phyloP scores from a whole-genome alignment of 1,284 basidiomycete genomes.

The Pseudozyma tsukubaensis region DNA sequence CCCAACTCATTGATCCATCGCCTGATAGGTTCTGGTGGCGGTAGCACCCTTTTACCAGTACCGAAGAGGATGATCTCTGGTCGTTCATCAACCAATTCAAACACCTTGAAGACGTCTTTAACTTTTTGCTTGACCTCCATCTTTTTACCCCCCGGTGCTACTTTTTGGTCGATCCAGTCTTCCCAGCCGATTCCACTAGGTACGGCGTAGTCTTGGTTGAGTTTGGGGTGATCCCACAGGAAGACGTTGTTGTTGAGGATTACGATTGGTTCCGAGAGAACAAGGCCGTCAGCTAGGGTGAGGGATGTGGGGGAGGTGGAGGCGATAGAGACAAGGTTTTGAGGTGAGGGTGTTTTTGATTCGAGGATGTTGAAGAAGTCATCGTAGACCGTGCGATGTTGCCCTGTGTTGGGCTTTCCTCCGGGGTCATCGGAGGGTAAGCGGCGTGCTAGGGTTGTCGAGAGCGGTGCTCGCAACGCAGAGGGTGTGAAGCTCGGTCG shows the following conservation, averaged over 20 bases:
- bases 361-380: slow-evolving; percentile 61
- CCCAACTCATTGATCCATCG: slow-evolving; percentile 81
- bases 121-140: slow-evolving; percentile 27
- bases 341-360: slow-evolving; percentile 10
- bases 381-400: slow-evolving; percentile 59
- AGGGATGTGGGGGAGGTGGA: slow-evolving; percentile 44
- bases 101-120: slow-evolving; percentile 40
- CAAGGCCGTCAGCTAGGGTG: slow-evolving; percentile 73
- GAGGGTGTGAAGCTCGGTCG: background rate
- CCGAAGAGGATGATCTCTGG: slow-evolving; percentile 90
- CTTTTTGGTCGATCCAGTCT: slow-evolving; percentile 76
- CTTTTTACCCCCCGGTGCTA: slow-evolving; percentile 10
- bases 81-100: slow-evolving; percentile 51
- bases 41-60: slow-evolving; percentile 80
- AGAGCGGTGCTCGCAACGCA: background rate
- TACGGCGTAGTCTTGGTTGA: slow-evolving; percentile 61
- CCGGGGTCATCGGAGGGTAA: slow-evolving; percentile 55
- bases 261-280: slow-evolving; percentile 81
- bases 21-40: slow-evolving; percentile 78
- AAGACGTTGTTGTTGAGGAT: slow-evolving; percentile 85
- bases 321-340: slow-evolving; percentile 22
- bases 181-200: slow-evolving; percentile 69
- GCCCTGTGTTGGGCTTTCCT: slow-evolving; percentile 59
- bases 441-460: background rate
- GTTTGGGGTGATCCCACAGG: slow-evolving; percentile 85